Evolutionary conservation across 163 green algal species (phyloP).

Genomic region (Scenedesmus sp.): DNA sequence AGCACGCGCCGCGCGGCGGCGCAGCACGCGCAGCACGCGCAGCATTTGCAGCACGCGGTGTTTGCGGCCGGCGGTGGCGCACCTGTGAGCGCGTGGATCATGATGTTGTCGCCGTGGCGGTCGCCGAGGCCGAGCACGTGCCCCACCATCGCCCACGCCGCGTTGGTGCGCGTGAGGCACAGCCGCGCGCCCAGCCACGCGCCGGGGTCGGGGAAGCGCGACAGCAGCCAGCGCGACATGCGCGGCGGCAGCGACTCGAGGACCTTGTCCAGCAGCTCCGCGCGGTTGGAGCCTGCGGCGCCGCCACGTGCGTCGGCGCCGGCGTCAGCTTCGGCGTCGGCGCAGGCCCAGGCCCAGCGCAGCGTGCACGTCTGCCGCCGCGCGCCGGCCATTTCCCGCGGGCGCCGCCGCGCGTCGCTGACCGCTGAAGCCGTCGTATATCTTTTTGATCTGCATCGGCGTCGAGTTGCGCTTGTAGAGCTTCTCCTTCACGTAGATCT

Average conservation of each 20-base stretch:
- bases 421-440: slow-evolving; percentile 63
- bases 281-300: slow-evolving; percentile 2
- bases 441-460: slow-evolving; percentile 65
- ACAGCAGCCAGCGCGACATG: slow-evolving; percentile 89
- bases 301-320: too few relatives aligned
- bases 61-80: too few relatives aligned
- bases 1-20: too few relatives aligned
- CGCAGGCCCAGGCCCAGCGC: too few relatives aligned
- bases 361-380: too few relatives aligned
- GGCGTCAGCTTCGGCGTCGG: too few relatives aligned
- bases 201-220: slow-evolving; percentile 82
- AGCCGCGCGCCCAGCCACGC: slow-evolving; percentile 85
- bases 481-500: slow-evolving; percentile 66
- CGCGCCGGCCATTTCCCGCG: too few relatives aligned
- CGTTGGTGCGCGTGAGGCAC: slow-evolving; percentile 84
- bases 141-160: slow-evolving; percentile 94
- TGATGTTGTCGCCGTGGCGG: slow-evolving; percentile 96
- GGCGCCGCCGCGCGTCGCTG: too few relatives aligned
- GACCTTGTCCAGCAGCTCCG: slow-evolving; percentile 54
- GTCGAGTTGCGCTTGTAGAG: slow-evolving; percentile 57
- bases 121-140: slow-evolving; percentile 95
- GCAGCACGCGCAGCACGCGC: not conserved
- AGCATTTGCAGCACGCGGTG: slow-evolving; percentile 60
- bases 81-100: slow-evolving; percentile 82
- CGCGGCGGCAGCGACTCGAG: slow-evolving; percentile 80